Evolutionary conservation across 352 stramenopile species (phyloP), one percentile per base, ranked within the genome.

Genomic region (Phytophthora kernoviae): DNA sequence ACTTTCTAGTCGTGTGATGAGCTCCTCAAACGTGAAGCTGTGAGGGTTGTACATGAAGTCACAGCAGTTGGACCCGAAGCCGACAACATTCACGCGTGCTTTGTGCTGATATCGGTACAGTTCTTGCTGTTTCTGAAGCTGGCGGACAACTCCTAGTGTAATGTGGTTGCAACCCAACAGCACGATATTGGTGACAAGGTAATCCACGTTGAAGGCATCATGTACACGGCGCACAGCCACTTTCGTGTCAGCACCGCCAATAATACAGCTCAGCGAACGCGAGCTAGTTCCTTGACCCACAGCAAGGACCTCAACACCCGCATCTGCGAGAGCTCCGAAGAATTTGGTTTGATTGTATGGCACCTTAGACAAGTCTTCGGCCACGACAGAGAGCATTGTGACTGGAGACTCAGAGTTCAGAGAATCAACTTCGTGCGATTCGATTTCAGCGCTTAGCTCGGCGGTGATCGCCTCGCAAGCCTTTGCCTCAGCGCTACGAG

Each of bases 331-430:
- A 26, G 84, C 81, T n/a, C 68, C 70, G 21, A 93, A 93, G 61
- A 93, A 91, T 56, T 90, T 91, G 42, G 79, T 80, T 42, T 88
- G 80, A 55, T 90, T 81, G 55, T 77, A 77, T 10, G 84, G 81
- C 9, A 88, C 69, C 50, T 88, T 90, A 20, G 79, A 83, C 44
- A 94, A 70, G 24, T 91, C 84, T 54, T 91, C 85, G 0, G 81
- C 76, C 3, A 94, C 83, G 41, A 94, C 84, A 4, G 83, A 93
- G n/a, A 93, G 64, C 84, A 94, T 93, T 36, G 85, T 94, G 24
- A 93, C 83, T 5, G 83, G 83, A 15, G 78, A 85, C 58, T 84
- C 72, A 1, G 70, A 70, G 46, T 92, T 88, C 21, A 92, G 39
- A 4, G 77, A 68, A 34, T 94, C 83, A 1, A 94, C 79, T 73